Evolutionary conservation across 2,329 filamentous ascomycete species (phyloP).

Genomic region (Periglandula ipomoeae): DNA sequence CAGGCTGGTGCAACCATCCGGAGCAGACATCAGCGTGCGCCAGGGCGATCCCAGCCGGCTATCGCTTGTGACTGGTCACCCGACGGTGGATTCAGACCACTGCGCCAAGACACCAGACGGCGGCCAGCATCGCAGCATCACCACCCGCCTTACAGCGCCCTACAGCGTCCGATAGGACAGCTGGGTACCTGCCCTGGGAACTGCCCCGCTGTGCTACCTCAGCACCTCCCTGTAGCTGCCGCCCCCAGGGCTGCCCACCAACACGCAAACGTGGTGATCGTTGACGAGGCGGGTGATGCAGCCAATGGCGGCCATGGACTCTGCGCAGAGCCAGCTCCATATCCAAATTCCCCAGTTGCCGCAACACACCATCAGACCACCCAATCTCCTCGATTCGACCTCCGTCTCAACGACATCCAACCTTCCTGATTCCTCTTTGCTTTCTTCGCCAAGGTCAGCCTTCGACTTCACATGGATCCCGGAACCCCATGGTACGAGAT

Average conservation of each 20-base stretch:
- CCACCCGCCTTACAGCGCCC: not conserved
- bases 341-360: slow-evolving; percentile 4
- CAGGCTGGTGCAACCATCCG: not conserved
- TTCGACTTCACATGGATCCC: slow-evolving; percentile 8
- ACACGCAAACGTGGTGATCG: slow-evolving; percentile 1
- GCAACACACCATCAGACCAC: not conserved
- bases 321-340: slow-evolving; percentile 3
- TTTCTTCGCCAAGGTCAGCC: slow-evolving; percentile 2
- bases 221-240: not conserved
- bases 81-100: no score
- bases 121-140: no score
- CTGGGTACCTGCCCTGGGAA: not conserved
- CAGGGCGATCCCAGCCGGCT: no score
- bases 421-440: not conserved
- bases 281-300: slow-evolving; percentile 1
- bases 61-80: no score
- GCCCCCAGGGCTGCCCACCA: not conserved
- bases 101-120: no score
- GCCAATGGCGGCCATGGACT: slow-evolving; percentile 6
- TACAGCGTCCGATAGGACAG: not conserved
- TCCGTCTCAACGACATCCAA: slow-evolving; percentile 1
- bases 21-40: no score
- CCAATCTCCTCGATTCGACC: not conserved
- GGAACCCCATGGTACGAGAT: not conserved
- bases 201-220: not conserved